phyloP scores from a whole-genome alignment of 495 filamentous ascomycete species.

The Annulohypoxylon moriforme region DNA sequence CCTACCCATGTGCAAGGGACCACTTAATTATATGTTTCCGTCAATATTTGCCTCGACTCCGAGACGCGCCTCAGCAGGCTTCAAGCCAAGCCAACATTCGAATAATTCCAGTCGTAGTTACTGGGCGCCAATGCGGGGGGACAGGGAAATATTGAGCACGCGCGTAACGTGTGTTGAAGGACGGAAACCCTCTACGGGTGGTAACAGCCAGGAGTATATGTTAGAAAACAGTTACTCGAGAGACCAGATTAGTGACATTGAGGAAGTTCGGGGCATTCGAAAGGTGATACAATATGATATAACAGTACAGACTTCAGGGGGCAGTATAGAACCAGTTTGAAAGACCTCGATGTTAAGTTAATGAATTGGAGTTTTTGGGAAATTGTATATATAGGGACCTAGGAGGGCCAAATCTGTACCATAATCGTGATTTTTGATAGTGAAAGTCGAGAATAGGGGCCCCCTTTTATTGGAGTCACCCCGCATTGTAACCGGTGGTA shows the following conservation, averaged over 20 bases:
- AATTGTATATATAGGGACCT: neutral
- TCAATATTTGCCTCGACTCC: slow-evolving; percentile 26
- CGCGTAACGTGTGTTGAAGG: slow-evolving; percentile 39
- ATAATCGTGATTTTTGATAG: neutral
- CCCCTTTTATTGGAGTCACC: neutral
- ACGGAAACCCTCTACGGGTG: neutral
- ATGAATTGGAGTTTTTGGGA: neutral
- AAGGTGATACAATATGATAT: slow-evolving; percentile 44
- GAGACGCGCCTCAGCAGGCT: slow-evolving; percentile 17
- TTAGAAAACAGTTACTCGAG: slow-evolving; percentile 18
- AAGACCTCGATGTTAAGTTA: neutral
- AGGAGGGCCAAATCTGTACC: no score
- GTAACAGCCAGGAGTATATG: slow-evolving; percentile 39
- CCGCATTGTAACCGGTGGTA: neutral
- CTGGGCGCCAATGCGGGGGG: slow-evolving; percentile 33
- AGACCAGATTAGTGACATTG: slow-evolving; percentile 24
- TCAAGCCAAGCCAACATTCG: slow-evolving; percentile 25
- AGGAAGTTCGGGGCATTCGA: slow-evolving; percentile 37
- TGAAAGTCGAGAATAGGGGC: neutral
- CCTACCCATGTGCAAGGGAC: slow-evolving; percentile 52
- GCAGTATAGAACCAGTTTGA: slow-evolving; percentile 21
- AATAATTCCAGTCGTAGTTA: slow-evolving; percentile 27
- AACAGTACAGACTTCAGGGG: slow-evolving; percentile 30
- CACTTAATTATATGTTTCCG: slow-evolving; percentile 40
- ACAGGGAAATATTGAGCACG: slow-evolving; percentile 37